Base-by-base conservation (phyloP, 2,329 filamentous ascomycete species). In the Ceratocystiopsis minuta region DNA sequence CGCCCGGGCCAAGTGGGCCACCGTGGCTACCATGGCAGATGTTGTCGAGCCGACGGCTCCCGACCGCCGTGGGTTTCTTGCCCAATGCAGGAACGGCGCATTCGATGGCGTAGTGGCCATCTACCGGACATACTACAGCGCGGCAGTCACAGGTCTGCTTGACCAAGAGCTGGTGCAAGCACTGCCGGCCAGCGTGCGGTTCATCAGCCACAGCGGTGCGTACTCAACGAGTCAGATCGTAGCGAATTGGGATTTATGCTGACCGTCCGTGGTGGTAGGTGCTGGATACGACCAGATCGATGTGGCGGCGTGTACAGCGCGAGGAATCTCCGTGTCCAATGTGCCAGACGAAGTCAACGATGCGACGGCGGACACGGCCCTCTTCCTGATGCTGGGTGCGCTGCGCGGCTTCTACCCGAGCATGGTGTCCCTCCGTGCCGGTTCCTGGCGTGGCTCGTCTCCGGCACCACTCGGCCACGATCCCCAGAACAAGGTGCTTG, bases 271-370 rank as follows among this genome's bases (percentile, higher is more conserved):
- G n/a, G n/a, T n/a, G n/a, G n/a, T 20, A 20, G 20, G 20, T 20
- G 82, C 85, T 43, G 86, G 86, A 33, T 93, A 93, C 60, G 85
- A 93, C 57, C 79, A 86, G 57, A 67, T 92, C 48, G 78, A 87
- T 56, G 66, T 87, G 10, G 56, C 70, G 37, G 78, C 80, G 34
- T 88, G 82, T 63, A 79, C 75, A 10, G 63, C 65, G 1, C 74
- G 73, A 41, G 64, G 65, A 18, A 69, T 92, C 48, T 68, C 64
- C 36, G 80, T 93, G 32, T 85, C 81, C 48, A 88, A 92, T 58
- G 78, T 80, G 1, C 85, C 83, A n/a, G 77, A 72, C 0, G 79
- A 80, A 20, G 81, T 86, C 36, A 78, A 90, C 57, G 80, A 90
- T 55, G 75, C 83, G 33, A 93, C 85, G 0, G 85, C 85, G 43